Percentiles rank a stretch among this genome's conserved stretches.
Conservation (phyloP, 202 grass and related monocot genomes). For the Carex arenaria region DNA sequence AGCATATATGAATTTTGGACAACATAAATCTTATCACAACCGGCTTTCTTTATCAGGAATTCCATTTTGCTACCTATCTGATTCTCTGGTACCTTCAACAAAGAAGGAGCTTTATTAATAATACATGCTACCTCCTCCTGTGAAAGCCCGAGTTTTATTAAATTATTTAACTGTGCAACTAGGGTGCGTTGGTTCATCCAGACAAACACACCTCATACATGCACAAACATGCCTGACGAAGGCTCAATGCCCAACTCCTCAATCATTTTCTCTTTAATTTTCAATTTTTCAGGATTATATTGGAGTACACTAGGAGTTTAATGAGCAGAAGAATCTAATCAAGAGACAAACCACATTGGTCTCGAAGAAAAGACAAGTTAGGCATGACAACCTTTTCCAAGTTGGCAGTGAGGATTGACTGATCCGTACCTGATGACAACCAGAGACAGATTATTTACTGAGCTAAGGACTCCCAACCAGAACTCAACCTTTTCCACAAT, state of each 20-base stretch:
- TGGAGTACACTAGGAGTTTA: neutral
- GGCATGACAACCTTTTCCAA: neutral
- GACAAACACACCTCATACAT: constrained; percentile 25
- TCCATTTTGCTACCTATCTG: constrained; percentile 31
- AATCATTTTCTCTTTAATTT: constrained; percentile 30
- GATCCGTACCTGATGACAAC: too few species aligned
- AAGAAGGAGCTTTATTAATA: constrained; percentile 41
- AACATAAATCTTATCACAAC: constrained; percentile 36
- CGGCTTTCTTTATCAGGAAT: constrained; percentile 50
- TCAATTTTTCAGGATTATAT: constrained; percentile 15
- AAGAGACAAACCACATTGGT: constrained; percentile 26
- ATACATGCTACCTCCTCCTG: constrained; percentile 36
- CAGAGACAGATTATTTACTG: too few species aligned
- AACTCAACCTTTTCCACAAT: too few species aligned
- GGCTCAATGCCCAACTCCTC: constrained; percentile 35
- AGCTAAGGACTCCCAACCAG: too few species aligned
- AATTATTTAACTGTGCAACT: neutral
- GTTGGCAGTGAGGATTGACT: too few species aligned
- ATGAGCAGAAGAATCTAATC: neutral
- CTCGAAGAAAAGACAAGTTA: constrained; percentile 27
- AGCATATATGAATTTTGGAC: constrained; percentile 32
- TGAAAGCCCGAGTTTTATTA: constrained; percentile 39
- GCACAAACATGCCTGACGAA: constrained; percentile 44
- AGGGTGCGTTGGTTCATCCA: constrained; percentile 17
- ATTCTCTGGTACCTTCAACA: constrained; percentile 37